These are phyloP conservation scores for Kuraishia hungarica DNA, from an alignment of 805 yeast genomes.

Conservation along the genomic window DNA sequence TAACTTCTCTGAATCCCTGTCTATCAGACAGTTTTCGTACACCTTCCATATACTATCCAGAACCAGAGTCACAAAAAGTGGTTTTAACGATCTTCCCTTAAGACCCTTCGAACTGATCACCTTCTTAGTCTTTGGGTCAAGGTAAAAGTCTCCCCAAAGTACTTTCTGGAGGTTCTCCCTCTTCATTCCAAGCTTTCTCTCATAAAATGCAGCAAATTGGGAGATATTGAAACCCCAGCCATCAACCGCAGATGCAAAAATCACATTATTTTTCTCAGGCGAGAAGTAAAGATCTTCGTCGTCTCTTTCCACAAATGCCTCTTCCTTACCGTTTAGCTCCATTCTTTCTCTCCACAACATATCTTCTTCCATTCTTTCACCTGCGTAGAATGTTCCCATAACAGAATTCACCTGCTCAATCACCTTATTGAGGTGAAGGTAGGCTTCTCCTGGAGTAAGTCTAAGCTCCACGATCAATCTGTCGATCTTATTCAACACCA, in stretches of 20 bases:
- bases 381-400: constrained; percentile 85
- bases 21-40: constrained; percentile 59
- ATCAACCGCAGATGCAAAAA: constrained; percentile 86
- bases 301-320: constrained; percentile 61
- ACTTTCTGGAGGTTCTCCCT: constrained; percentile 72
- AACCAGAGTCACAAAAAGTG: constrained; percentile 79
- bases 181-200: constrained; percentile 76
- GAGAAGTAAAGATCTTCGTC: constrained; percentile 81
- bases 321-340: constrained; percentile 28
- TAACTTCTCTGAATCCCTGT: constrained; percentile 61
- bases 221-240: constrained; percentile 96
- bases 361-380: constrained; percentile 89
- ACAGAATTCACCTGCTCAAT: constrained; percentile 94
- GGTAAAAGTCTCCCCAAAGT: constrained; percentile 91
- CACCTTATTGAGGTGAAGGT: constrained; percentile 63
- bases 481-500: constrained; percentile 89
- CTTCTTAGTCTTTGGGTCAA: constrained; percentile 85
- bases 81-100: constrained; percentile 56
- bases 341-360: constrained; percentile 62
- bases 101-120: constrained; percentile 60
- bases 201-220: constrained; percentile 83
- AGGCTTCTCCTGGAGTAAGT: constrained; percentile 79
- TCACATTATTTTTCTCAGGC: constrained; percentile 82
- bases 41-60: constrained; percentile 90
- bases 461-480: constrained; percentile 76